Conservation (phyloP, 345 rosid species). For the Melaleuca alternifolia region DNA sequence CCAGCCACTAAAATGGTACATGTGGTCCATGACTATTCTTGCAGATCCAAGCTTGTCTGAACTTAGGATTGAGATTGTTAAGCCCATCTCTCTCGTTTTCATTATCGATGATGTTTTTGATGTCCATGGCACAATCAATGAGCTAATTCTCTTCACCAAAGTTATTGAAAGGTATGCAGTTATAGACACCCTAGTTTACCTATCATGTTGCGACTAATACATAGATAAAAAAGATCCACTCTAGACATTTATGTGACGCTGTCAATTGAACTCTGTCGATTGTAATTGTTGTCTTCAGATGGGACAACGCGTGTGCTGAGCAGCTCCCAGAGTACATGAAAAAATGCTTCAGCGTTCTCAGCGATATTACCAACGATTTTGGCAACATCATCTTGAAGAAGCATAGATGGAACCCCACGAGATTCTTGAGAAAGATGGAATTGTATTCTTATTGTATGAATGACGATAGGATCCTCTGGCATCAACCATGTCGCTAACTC, state of each 20-base stretch:
- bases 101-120: slow-evolving; percentile 49
- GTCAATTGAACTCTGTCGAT: not conserved
- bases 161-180: slow-evolving; percentile 19
- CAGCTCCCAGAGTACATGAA: slow-evolving; percentile 22
- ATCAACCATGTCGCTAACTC: not conserved
- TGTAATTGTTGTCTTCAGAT: not conserved
- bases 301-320: not conserved
- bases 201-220: not conserved
- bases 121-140: slow-evolving; percentile 28
- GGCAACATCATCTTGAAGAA: slow-evolving; percentile 8
- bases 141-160: slow-evolving; percentile 34
- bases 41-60: slow-evolving; percentile 33
- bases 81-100: slow-evolving; percentile 43
- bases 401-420: not conserved
- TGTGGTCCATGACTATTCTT: slow-evolving; percentile 36
- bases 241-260: not conserved
- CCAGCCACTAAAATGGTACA: slow-evolving; percentile 46
- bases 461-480: not conserved
- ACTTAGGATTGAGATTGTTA: slow-evolving; percentile 29
- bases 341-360: slow-evolving; percentile 11
- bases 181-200: not conserved
- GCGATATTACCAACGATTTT: slow-evolving; percentile 12
- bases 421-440: not conserved
- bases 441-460: not conserved
- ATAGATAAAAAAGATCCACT: not conserved